A percentile compares a stretch with the other conserved stretches of the same genome.
Evolutionary conservation across 108 stramenopile species (phyloP).

Genomic region (Mediolabrus comicus): DNA sequence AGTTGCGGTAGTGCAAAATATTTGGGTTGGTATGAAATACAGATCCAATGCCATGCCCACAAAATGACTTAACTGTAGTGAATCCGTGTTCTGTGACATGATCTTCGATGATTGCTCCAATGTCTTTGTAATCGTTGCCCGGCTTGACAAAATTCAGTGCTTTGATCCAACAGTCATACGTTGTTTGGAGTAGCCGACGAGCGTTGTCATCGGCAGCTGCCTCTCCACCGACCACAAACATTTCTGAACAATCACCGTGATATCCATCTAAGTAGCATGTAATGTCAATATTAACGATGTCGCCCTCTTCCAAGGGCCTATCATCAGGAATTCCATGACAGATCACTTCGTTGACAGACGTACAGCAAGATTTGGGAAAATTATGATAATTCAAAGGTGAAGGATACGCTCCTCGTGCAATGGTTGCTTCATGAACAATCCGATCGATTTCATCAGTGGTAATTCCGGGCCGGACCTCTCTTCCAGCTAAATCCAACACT

Average conservation of each 20-base stretch:
- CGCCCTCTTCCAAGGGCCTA: constrained; percentile 82
- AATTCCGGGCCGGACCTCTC: constrained; percentile 77
- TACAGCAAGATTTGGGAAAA: constrained; percentile 98
- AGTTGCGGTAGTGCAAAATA: constrained; percentile 94
- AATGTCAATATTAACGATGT: constrained; percentile 96
- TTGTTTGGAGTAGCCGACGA: constrained; percentile 78
- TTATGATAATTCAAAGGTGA: constrained; percentile 97
- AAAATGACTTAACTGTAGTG: constrained; percentile 81
- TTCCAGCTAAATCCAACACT: constrained; percentile 91
- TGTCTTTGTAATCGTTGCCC: constrained; percentile 87
- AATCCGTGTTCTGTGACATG: constrained; percentile 64
- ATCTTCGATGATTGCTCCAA: constrained; percentile 94
- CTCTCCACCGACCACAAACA: constrained; percentile 92
- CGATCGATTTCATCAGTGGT: constrained; percentile 94
- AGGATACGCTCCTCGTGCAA: constrained; percentile 65
- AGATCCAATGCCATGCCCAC: constrained; percentile 96
- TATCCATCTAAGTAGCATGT: constrained; percentile 91
- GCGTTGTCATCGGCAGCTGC: constrained; percentile 56
- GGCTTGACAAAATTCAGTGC: constrained; percentile 75
- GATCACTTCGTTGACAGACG: constrained; percentile 97
- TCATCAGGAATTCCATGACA: constrained; percentile 99
- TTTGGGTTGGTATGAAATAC: constrained; percentile 95
- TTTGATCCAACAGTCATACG: constrained; percentile 85
- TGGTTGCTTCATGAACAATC: constrained; percentile 84
- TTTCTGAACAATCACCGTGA: constrained; percentile 98